These are phyloP conservation scores for Agapanthus africanus DNA, from an alignment of 106 monocot species.

Conservation along the genomic window DNA sequence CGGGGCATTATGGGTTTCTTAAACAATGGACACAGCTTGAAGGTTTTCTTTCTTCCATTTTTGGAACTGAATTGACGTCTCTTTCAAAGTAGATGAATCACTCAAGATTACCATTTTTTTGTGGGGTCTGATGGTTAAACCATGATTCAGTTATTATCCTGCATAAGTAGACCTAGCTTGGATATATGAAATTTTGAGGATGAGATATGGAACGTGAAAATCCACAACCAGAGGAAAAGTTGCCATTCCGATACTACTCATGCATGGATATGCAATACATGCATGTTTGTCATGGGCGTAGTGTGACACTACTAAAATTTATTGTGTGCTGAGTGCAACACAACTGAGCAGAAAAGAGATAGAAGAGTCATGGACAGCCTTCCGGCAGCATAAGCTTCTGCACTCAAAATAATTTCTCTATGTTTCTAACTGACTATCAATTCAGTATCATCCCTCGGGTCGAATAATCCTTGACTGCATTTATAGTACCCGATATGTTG, in stretches of 20 bases:
- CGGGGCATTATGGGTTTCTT: too few species aligned
- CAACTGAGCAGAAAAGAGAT: too few species aligned
- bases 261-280: constrained; percentile 1
- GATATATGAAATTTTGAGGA: background rate
- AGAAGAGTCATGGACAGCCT: too few species aligned
- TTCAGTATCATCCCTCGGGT: background rate
- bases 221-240: background rate
- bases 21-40: too few species aligned
- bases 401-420: too few species aligned
- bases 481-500: background rate
- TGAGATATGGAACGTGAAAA: background rate
- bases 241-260: background rate
- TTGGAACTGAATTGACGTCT: too few species aligned
- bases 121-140: background rate
- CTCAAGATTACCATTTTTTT: background rate
- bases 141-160: background rate
- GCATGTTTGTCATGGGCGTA: background rate
- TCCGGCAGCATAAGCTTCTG: too few species aligned
- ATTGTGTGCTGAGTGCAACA: too few species aligned
- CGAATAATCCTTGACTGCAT: background rate
- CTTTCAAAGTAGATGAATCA: too few species aligned
- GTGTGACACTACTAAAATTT: background rate
- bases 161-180: background rate
- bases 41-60: background rate
- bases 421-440: background rate